A percentile compares a stretch with the other conserved stretches of the same genome.
Evolutionary conservation across 495 filamentous ascomycete species (phyloP).

Genomic region (Neurospora sp.): DNA sequence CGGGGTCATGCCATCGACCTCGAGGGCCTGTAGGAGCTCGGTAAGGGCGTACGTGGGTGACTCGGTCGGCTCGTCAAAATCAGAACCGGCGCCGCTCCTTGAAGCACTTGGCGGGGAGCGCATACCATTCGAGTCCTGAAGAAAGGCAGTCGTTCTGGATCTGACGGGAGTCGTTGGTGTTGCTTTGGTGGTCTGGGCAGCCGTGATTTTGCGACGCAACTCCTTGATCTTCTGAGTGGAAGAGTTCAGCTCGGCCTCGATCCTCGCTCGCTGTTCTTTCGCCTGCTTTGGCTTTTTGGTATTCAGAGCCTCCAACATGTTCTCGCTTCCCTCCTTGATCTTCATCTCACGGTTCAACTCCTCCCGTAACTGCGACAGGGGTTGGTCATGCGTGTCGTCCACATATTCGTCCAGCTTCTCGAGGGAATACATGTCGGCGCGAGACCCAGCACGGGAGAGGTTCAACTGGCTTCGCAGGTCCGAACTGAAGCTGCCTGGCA

Average conservation of each 20-base stretch:
- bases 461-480: conserved; percentile 70
- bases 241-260: conserved; percentile 82
- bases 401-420: conserved; percentile 59
- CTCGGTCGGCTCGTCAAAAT: conserved; percentile 63
- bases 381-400: conserved; percentile 55
- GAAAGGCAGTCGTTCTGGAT: conserved; percentile 43
- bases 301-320: conserved; percentile 87
- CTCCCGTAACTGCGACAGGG: conserved; percentile 63
- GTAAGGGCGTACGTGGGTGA: conserved; percentile 84
- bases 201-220: conserved; percentile 68
- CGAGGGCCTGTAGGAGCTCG: conserved; percentile 79
- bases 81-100: conserved; percentile 40
- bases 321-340: conserved; percentile 95
- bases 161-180: conserved; percentile 61
- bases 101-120: conserved; percentile 56
- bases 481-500: conserved; percentile 87
- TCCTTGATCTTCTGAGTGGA: conserved; percentile 87
- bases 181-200: conserved; percentile 50
- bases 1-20: conserved; percentile 73
- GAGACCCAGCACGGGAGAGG: conserved; percentile 57
- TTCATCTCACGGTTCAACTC: conserved; percentile 88
- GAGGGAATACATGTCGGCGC: conserved; percentile 51
- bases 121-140: conserved; percentile 56
- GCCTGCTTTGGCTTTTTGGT: conserved; percentile 93
- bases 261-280: conserved; percentile 76